phyloP scores from a whole-genome alignment of 441 rosid species.

The Isatis lusitanica region DNA sequence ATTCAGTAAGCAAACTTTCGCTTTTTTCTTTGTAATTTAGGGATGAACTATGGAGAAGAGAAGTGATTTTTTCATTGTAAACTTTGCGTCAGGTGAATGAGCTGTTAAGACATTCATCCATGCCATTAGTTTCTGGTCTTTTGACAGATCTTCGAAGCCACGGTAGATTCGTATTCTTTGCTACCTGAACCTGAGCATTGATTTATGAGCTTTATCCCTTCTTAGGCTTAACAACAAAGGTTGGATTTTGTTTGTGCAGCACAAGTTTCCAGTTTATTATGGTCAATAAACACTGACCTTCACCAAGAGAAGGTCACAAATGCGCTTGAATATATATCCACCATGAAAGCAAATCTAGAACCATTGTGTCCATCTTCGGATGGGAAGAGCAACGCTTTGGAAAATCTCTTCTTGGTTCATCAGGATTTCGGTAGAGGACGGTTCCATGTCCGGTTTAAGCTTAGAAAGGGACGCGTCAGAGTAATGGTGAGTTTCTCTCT shows the following conservation, averaged over 20 bases:
- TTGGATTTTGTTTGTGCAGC: slow-evolving; percentile 42
- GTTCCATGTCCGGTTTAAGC: slow-evolving; percentile 72
- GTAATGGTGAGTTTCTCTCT: slow-evolving; percentile 53
- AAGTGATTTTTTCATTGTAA: background rate
- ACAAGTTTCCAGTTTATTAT: slow-evolving; percentile 63
- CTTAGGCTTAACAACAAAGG: background rate
- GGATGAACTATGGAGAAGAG: background rate
- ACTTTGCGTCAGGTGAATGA: slow-evolving; percentile 42
- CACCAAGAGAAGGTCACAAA: slow-evolving; percentile 58
- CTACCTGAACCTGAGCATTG: background rate
- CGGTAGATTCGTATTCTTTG: slow-evolving; percentile 46
- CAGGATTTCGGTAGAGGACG: slow-evolving; percentile 58
- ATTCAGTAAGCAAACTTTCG: slow-evolving; percentile 54
- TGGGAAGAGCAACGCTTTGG: slow-evolving; percentile 52
- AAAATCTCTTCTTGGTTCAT: slow-evolving; percentile 48
- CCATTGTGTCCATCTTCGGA: slow-evolving; percentile 45
- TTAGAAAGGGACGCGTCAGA: slow-evolving; percentile 86
- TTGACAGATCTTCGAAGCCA: slow-evolving; percentile 78
- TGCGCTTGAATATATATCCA: slow-evolving; percentile 76
- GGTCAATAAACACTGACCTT: slow-evolving; percentile 81
- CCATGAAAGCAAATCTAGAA: slow-evolving; percentile 68
- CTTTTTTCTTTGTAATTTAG: background rate
- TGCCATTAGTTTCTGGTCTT: slow-evolving; percentile 60
- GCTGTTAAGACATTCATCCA: slow-evolving; percentile 70
- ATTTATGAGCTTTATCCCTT: background rate